Evolutionary conservation across 2,329 filamentous ascomycete genomes (phyloP).

Genomic region (Tolypocladium ovalisporum): DNA sequence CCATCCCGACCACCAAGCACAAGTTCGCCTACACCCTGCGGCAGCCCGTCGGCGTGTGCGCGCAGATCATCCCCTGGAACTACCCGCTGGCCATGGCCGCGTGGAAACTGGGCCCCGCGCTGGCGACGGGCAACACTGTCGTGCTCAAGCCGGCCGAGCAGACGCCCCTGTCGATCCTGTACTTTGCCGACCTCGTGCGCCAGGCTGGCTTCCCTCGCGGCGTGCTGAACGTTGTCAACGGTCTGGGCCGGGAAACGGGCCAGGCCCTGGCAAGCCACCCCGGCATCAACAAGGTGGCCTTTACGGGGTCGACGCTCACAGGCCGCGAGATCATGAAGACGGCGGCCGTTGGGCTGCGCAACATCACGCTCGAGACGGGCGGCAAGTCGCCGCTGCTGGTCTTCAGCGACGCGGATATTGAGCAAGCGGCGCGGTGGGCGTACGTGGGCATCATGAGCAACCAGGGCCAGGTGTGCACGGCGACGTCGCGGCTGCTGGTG

Average conservation of each 20-base stretch:
- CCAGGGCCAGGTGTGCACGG: slow-evolving; percentile 54
- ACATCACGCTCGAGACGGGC: slow-evolving; percentile 56
- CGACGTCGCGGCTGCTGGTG: slow-evolving; percentile 53
- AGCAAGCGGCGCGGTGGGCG: slow-evolving; percentile 54
- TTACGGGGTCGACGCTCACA: slow-evolving; percentile 65
- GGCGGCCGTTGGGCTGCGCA: slow-evolving; percentile 55
- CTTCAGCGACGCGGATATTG: slow-evolving; percentile 54
- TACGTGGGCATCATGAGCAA: slow-evolving; percentile 45
- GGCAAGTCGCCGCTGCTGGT: slow-evolving; percentile 56
- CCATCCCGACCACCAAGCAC: slow-evolving; percentile 54
- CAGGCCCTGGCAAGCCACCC: slow-evolving; percentile 57
- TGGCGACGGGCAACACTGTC: slow-evolving; percentile 53
- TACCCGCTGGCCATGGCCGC: slow-evolving; percentile 38
- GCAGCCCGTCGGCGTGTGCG: slow-evolving; percentile 69
- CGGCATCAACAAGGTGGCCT: slow-evolving; percentile 66
- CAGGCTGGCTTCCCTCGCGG: slow-evolving; percentile 70
- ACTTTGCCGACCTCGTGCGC: slow-evolving; percentile 55
- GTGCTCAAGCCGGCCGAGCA: slow-evolving; percentile 58
- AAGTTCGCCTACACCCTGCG: slow-evolving; percentile 69
- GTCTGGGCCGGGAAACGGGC: slow-evolving; percentile 57
- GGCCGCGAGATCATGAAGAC: slow-evolving; percentile 67
- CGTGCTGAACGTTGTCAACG: slow-evolving; percentile 67
- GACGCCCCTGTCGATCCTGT: slow-evolving; percentile 54
- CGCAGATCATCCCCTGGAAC: slow-evolving; percentile 67
- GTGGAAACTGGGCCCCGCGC: slow-evolving; percentile 67